phyloP scores from a whole-genome alignment of 2,329 filamentous ascomycete genomes.

The Colletotrichum liaoningense region DNA sequence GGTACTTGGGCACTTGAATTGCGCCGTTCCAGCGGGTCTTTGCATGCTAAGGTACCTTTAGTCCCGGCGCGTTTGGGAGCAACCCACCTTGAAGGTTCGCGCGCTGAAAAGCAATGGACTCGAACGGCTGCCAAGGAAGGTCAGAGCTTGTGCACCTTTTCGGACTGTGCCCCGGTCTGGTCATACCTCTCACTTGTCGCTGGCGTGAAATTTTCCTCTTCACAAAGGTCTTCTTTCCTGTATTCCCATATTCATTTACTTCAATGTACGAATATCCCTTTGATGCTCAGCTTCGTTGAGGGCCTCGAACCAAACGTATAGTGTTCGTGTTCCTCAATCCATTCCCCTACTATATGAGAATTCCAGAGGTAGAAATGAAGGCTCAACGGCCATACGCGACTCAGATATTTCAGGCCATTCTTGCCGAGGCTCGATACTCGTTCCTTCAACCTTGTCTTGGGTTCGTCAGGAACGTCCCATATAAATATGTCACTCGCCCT shows the following conservation, averaged over 20 bases:
- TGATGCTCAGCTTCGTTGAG: neutral
- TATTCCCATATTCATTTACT: neutral
- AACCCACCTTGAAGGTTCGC: neutral
- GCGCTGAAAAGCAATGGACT: neutral
- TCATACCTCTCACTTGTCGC: neutral
- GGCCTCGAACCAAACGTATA: neutral
- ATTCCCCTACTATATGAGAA: neutral
- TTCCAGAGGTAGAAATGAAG: conserved; percentile 6
- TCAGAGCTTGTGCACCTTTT: neutral
- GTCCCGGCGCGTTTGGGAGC: neutral
- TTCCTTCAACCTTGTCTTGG: neutral
- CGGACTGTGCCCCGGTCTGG: neutral
- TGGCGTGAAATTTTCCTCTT: neutral
- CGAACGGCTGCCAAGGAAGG: neutral
- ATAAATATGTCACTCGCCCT: neutral
- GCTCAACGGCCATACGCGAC: conserved; percentile 23
- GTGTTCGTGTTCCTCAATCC: neutral
- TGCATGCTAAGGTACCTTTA: neutral
- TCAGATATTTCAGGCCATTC: conserved; percentile 20
- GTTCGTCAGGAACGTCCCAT: neutral
- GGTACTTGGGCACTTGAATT: neutral
- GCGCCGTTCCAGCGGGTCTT: neutral
- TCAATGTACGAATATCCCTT: neutral
- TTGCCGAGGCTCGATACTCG: neutral
- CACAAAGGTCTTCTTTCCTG: neutral